These are phyloP conservation scores for Tolypocladium endophyticum DNA, from an alignment of 2,329 filamentous ascomycete species.

Conservation along the genomic window DNA sequence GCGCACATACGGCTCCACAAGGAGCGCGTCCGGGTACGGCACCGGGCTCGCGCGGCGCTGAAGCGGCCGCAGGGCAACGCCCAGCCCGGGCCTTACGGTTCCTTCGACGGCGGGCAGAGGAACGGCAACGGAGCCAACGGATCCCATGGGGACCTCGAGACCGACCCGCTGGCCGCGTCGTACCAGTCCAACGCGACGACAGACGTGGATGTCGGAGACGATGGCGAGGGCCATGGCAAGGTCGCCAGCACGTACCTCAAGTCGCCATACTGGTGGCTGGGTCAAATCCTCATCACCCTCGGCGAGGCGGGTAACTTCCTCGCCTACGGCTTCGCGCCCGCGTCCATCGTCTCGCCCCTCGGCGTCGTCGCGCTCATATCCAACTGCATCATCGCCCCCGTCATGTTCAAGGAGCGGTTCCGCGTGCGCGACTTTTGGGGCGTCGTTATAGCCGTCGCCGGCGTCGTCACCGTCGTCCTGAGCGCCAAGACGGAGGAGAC, in stretches of 20 bases:
- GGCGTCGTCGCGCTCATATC: constrained; percentile 95
- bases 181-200: constrained; percentile 28
- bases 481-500: constrained; percentile 84
- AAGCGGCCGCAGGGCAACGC: constrained; percentile 29
- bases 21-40: constrained; percentile 50
- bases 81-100: constrained; percentile 20
- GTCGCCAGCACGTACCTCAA: constrained; percentile 64
- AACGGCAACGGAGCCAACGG: constrained; percentile 18
- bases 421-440: constrained; percentile 77
- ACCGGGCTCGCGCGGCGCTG: constrained; percentile 42
- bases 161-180: constrained; percentile 41
- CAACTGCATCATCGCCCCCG: constrained; percentile 92
- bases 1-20: constrained; percentile 78
- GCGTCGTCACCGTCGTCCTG: constrained; percentile 84
- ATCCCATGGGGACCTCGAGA: constrained; percentile 25
- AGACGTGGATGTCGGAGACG: constrained; percentile 10
- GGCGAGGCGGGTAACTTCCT: constrained; percentile 95
- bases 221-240: constrained; percentile 20
- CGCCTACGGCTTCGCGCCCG: constrained; percentile 93
- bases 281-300: constrained; percentile 83
- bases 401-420: constrained; percentile 87
- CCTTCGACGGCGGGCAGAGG: constrained; percentile 12
- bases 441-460: constrained; percentile 75
- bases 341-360: constrained; percentile 91
- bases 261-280: constrained; percentile 93